These are phyloP conservation scores for Trichoderma arundinaceum DNA, from an alignment of 2,329 filamentous ascomycete genomes.

Conservation along the genomic window DNA sequence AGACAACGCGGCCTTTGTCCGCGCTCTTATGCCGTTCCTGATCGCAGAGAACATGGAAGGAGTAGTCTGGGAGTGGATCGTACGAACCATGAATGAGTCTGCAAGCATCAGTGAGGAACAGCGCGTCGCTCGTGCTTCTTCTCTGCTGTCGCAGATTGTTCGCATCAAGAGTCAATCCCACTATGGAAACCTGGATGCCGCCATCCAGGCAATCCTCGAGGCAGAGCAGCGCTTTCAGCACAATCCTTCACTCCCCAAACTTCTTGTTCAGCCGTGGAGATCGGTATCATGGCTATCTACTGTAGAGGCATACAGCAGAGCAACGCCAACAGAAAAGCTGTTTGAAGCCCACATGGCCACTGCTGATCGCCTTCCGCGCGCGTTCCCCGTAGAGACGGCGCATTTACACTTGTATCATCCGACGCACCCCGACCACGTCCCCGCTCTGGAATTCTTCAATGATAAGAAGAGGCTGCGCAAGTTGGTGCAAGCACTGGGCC, in stretches of 20 bases:
- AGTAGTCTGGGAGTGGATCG: conserved; percentile 60
- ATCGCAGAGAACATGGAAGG: conserved; percentile 59
- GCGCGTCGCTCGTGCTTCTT: conserved; percentile 41
- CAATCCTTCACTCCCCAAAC: conserved; percentile 44
- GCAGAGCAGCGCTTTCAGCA: conserved; percentile 51
- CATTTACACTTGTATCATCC: conserved; percentile 63
- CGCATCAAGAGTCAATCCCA: conserved; percentile 49
- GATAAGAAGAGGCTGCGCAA: conserved; percentile 42
- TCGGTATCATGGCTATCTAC: conserved; percentile 59
- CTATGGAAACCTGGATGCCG: conserved; percentile 53
- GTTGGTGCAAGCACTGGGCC: conserved; percentile 37
- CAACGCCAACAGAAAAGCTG: conserved; percentile 52
- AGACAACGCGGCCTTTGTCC: conserved; percentile 46
- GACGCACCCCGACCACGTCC: conserved; percentile 52
- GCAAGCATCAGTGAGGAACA: conserved; percentile 35
- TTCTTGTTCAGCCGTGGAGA: conserved; percentile 53
- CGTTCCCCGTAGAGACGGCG: conserved; percentile 54
- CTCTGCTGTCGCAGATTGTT: conserved; percentile 50
- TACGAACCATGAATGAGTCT: conserved; percentile 46
- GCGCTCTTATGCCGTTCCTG: conserved; percentile 55
- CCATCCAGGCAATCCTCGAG: conserved; percentile 55
- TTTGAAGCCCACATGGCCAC: conserved; percentile 61
- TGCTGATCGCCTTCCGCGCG: conserved; percentile 47
- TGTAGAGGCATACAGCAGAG: conserved; percentile 53
- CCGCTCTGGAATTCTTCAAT: conserved; percentile 55